phyloP scores from a whole-genome alignment of 306 rosid genomes.

The Senna tora region DNA sequence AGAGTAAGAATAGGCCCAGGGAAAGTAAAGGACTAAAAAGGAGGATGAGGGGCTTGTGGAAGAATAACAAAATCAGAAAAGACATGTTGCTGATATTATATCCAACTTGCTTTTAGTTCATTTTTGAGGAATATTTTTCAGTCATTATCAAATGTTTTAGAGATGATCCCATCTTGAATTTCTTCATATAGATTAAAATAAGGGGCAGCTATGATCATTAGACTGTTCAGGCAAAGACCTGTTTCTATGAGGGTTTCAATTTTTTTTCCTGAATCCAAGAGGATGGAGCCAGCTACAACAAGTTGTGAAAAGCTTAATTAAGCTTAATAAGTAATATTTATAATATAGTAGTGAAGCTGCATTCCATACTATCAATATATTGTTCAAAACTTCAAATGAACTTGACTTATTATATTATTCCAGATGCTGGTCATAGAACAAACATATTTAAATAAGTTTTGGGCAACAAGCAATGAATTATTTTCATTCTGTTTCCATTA shows the following conservation, averaged over 20 bases:
- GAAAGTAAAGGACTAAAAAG: conserved; percentile 18
- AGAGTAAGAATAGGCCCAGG: not conserved
- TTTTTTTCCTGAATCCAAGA: not conserved
- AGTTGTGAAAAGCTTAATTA: conserved; percentile 16
- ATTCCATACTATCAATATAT: not conserved
- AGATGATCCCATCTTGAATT: not conserved
- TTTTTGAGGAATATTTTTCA: conserved; percentile 6
- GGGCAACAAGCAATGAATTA: not conserved
- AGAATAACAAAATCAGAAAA: conserved; percentile 10
- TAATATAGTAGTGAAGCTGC: not conserved
- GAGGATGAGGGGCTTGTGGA: conserved; percentile 24
- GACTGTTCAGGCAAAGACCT: not conserved
- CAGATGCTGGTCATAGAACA: not conserved
- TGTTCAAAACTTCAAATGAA: conserved; percentile 3
- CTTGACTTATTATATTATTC: not conserved
- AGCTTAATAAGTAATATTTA: not conserved
- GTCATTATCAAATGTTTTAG: not conserved
- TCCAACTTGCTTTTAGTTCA: not conserved
- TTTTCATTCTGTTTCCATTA: conserved; percentile 12
- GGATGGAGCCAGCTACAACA: conserved; percentile 16
- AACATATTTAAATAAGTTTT: not conserved
- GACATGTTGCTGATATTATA: conserved; percentile 5
- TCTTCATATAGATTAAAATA: not conserved
- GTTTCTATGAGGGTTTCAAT: not conserved
- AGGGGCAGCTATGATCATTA: not conserved